Evolutionary conservation across 495 filamentous ascomycete genomes (phyloP).

Genomic region (Hypoxylon crocopeplum): DNA sequence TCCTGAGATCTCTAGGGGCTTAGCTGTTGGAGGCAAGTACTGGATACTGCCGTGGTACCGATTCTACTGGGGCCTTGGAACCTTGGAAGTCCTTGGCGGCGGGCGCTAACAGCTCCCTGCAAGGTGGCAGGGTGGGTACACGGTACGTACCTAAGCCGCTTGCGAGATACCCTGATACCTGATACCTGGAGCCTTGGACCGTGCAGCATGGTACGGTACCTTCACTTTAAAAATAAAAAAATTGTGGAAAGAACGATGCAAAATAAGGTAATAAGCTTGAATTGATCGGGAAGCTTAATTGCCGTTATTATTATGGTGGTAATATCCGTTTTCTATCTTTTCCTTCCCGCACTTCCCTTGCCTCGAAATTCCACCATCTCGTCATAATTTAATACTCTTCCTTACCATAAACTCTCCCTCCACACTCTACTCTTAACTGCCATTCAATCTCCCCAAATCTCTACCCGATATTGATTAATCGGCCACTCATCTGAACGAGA

Average conservation of each 20-base stretch:
- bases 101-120: slow-evolving; percentile 28
- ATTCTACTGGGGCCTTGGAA: slow-evolving; percentile 17
- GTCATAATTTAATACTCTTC: slow-evolving; percentile 31
- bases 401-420: neutral
- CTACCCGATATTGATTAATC: slow-evolving; percentile 29
- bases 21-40: slow-evolving; percentile 11
- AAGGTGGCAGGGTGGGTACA: slow-evolving; percentile 13
- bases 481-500: slow-evolving; percentile 14
- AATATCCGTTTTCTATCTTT: slow-evolving; percentile 30
- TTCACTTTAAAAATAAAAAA: neutral
- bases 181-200: slow-evolving; percentile 2
- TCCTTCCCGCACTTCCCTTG: slow-evolving; percentile 32
- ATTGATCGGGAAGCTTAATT: slow-evolving; percentile 37
- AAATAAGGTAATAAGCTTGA: slow-evolving; percentile 41
- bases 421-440: neutral
- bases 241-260: slow-evolving; percentile 6
- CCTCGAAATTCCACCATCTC: slow-evolving; percentile 34
- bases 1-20: slow-evolving; percentile 12
- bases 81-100: slow-evolving; percentile 28
- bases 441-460: neutral
- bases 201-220: no score
- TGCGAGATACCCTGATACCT: slow-evolving; percentile 20
- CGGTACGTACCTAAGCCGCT: slow-evolving; percentile 13
- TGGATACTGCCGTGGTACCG: slow-evolving; percentile 21
- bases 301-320: slow-evolving; percentile 25